Evolutionary conservation across 202 grass and related monocot species (phyloP).

Genomic region (Zoysia matrella): DNA sequence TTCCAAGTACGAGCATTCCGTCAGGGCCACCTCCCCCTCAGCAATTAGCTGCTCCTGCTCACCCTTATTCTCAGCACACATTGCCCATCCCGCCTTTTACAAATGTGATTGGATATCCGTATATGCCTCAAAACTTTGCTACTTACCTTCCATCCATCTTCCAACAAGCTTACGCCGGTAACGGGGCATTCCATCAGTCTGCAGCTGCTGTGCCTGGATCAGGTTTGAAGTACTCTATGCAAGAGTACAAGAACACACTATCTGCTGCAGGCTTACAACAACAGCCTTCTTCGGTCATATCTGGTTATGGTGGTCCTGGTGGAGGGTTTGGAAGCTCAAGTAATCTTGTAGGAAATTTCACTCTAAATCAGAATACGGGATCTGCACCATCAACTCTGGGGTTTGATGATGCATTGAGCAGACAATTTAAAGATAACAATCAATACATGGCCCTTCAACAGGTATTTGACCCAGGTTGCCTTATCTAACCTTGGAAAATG

Average conservation of each 20-base stretch:
- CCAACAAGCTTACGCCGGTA: constrained; percentile 87
- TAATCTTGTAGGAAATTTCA: constrained; percentile 73
- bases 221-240: constrained; percentile 86
- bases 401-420: constrained; percentile 82
- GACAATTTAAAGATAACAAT: constrained; percentile 82
- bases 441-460: constrained; percentile 93
- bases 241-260: constrained; percentile 83
- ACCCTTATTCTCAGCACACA: constrained; percentile 89
- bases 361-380: constrained; percentile 64
- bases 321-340: constrained; percentile 81
- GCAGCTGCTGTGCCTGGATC: constrained; percentile 64
- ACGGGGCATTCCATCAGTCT: constrained; percentile 86
- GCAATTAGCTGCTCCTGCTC: constrained; percentile 74
- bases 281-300: constrained; percentile 60
- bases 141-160: constrained; percentile 79
- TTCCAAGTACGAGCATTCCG: constrained; percentile 62
- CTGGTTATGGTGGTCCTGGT: constrained; percentile 49
- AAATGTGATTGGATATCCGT: constrained; percentile 90
- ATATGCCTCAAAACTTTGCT: constrained; percentile 80
- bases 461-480: constrained; percentile 32
- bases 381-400: constrained; percentile 69
- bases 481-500: constrained; percentile 2
- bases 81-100: constrained; percentile 73
- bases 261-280: constrained; percentile 66
- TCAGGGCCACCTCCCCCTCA: constrained; percentile 69